Evolutionary conservation across 139 green algal species (phyloP), one percentile per base, ranked within the genome.

Genomic region (Chlorella vulgaris): DNA sequence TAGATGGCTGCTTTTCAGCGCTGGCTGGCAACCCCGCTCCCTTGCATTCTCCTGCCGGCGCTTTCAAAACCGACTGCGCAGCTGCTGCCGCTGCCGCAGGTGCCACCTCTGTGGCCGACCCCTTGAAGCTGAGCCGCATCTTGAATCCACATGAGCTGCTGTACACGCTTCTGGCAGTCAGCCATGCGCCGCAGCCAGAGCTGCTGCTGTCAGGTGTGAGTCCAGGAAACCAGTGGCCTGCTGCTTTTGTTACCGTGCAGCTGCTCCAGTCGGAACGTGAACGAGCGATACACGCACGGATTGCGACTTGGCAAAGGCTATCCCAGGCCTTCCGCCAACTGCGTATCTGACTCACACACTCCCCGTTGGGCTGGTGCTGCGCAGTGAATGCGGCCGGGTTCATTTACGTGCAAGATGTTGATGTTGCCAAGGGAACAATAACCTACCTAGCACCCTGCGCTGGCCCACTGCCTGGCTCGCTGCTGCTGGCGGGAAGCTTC

Each of bases 301-400:
- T 21, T 28, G 22, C 26, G 22, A 15, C 61, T 35, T 66, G 18
- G 42, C 63, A 42, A 31, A 26, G 18, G 26, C 33, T 31, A 29
- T 42, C 28, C 63, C 35, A 21, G 33, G 15, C 67, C 39, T 36
- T 36, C 76, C 15, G 1, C 0, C 36, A 21, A 71, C 82, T 35
- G 10, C 2, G 1, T 35, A 13, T 24, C 66, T 53, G 18, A 33
- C 24, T 18, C 67, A 7, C 67, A 28, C 68, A 19, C 42, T 5
- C 28, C 68, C 7, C 7, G 35, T 13, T 36, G 47, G 13, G 13
- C 47, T 10, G 47, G 22, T 22, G 90, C 28, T 76, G 91, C 7
- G 82, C 85, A 40, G 81, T 79, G 21, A 98, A 97, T 66, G 83
- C 98, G 21, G 95, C 95, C 0, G 95, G 95, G 7, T 98, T 98